These are phyloP conservation scores for Trichoderma sp. DNA, from an alignment of 2,329 filamentous ascomycete genomes.

Conservation along the genomic window DNA sequence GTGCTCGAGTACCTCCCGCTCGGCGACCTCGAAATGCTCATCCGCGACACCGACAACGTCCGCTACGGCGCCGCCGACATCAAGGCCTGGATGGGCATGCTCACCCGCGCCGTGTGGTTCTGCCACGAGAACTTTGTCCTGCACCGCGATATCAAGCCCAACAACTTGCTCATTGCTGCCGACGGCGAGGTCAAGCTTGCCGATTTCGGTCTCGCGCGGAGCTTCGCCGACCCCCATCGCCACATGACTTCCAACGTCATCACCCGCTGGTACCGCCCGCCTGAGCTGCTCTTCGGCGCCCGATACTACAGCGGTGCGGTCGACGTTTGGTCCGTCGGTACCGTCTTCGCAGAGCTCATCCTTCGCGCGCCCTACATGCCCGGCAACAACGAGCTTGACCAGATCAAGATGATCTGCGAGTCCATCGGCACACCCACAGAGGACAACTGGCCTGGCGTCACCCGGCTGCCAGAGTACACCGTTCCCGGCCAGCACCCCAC, in stretches of 20 bases:
- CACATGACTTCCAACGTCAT: conserved; percentile 94
- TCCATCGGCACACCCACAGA: conserved; percentile 88
- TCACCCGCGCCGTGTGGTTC: conserved; percentile 90
- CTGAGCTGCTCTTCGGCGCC: conserved; percentile 88
- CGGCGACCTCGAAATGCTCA: conserved; percentile 93
- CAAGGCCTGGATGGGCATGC: conserved; percentile 98
- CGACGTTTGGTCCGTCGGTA: conserved; percentile 90
- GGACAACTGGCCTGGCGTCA: conserved; percentile 92
- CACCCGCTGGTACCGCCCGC: conserved; percentile 93
- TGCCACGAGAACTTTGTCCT: conserved; percentile 93
- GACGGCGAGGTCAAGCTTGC: conserved; percentile 93
- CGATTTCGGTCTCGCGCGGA: conserved; percentile 92
- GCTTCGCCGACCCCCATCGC: conserved; percentile 82
- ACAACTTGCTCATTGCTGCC: conserved; percentile 92
- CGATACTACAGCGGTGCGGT: conserved; percentile 86
- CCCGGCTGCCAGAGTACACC: conserved; percentile 76
- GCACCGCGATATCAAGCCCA: conserved; percentile 98
- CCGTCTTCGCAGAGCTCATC: conserved; percentile 89
- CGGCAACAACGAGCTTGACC: conserved; percentile 80
- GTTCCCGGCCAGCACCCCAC: conserved; percentile 62
- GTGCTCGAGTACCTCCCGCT: conserved; percentile 91
- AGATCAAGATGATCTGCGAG: conserved; percentile 80
- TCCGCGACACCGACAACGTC: conserved; percentile 75
- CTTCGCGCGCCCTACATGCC: conserved; percentile 79
- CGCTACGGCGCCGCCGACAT: conserved; percentile 86